phyloP scores from a whole-genome alignment of 2,329 filamentous ascomycete species.

The Didymellaceae sp. region DNA sequence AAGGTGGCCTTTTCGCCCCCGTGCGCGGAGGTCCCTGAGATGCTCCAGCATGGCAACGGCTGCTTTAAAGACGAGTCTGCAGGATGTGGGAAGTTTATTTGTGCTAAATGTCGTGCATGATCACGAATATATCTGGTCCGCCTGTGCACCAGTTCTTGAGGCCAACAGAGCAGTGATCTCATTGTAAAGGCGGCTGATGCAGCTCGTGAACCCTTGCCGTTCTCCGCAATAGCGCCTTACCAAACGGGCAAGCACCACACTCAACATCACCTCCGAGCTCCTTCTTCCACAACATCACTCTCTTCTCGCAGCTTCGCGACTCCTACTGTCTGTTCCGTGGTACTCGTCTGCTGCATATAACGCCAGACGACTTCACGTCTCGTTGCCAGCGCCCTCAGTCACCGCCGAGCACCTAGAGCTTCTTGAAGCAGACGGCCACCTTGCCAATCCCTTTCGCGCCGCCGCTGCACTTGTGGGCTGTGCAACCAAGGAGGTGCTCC shows the following conservation, averaged over 20 bases:
- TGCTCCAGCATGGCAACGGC: constrained; percentile 6
- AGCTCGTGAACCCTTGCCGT: constrained; percentile 20
- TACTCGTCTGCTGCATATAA: background rate
- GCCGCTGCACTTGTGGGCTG: constrained; percentile 15
- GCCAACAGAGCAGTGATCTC: background rate
- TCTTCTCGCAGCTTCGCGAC: constrained; percentile 15
- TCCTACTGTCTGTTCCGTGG: background rate
- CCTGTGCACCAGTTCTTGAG: background rate
- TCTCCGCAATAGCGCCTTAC: constrained; percentile 26
- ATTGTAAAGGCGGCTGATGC: constrained; percentile 17
- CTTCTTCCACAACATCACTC: constrained; percentile 30
- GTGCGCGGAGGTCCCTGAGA: constrained; percentile 21
- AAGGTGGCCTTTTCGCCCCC: constrained; percentile 30
- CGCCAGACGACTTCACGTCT: background rate
- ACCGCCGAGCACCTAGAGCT: constrained; percentile 14
- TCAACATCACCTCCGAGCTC: constrained; percentile 31
- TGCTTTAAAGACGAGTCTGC: background rate
- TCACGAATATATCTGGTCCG: background rate
- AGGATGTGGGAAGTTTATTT: background rate
- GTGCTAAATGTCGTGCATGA: background rate
- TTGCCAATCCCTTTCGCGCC: constrained; percentile 33
- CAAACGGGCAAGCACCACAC: constrained; percentile 29
- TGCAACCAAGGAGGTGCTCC: constrained; percentile 19
- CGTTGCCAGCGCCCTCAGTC: background rate
- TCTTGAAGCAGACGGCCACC: constrained; percentile 28